These are phyloP conservation scores for Backusella tarrabulga DNA, from an alignment of 192 early-diverging fungal genomes.

Conservation along the genomic window DNA sequence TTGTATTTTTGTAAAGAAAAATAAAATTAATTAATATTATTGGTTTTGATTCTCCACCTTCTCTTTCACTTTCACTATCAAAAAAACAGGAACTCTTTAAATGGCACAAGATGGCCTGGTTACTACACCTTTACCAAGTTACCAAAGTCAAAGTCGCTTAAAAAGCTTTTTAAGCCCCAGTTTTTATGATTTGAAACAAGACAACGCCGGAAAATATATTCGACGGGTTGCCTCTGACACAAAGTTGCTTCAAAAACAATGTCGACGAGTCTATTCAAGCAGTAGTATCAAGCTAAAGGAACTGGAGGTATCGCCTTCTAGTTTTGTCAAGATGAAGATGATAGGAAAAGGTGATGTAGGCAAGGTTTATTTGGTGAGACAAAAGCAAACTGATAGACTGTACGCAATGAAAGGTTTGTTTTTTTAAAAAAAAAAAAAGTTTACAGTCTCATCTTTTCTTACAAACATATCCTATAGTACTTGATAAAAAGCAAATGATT, in stretches of 20 bases:
- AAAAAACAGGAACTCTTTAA: neutral
- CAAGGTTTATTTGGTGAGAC: conserved; percentile 91
- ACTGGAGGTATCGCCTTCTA: conserved; percentile 80
- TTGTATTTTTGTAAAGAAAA: neutral
- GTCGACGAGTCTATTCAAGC: conserved; percentile 77
- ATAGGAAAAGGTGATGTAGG: conserved; percentile 98
- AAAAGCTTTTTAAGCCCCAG: neutral
- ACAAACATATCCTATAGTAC: conserved; percentile 31
- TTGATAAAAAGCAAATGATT: conserved; percentile 94
- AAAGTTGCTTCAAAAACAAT: conserved; percentile 33
- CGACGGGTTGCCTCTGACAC: conserved; percentile 51
- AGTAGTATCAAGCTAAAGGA: conserved; percentile 80
- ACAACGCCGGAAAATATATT: conserved; percentile 27
- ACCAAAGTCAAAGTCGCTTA: neutral
- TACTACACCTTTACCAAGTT: neutral
- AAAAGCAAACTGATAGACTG: conserved; percentile 76
- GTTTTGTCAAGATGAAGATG: conserved; percentile 86
- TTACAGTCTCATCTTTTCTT: neutral
- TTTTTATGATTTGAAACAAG: neutral
- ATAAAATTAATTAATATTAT: neutral
- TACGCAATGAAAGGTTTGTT: conserved; percentile 93
- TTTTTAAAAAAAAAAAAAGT: too few relatives aligned
- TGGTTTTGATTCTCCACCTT: conserved; percentile 7
- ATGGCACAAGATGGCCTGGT: neutral
- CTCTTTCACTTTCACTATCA: neutral